Percentiles rank a stretch among this genome's conserved stretches.
These are phyloP conservation scores for Thinopyrum elongatum DNA, from an alignment of 176 grass and related monocot genomes.

Conservation along the genomic window DNA sequence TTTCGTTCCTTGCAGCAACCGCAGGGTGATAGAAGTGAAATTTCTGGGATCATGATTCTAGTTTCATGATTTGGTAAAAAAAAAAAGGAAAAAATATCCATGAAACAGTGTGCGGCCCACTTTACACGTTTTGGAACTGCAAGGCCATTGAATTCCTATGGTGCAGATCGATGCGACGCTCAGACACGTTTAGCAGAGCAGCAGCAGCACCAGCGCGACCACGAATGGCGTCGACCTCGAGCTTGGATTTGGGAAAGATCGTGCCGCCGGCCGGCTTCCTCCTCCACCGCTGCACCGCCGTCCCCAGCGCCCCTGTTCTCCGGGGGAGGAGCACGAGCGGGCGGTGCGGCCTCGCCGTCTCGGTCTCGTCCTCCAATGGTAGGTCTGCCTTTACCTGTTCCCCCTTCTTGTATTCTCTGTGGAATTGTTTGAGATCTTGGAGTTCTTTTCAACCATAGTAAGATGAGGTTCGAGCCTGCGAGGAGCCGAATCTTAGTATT, in stretches of 20 bases:
- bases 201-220: neutral
- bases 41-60: too few species aligned
- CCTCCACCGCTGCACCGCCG: neutral
- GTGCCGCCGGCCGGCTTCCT: neutral
- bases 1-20: too few species aligned
- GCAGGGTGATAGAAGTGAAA: too few species aligned
- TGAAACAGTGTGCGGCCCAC: neutral
- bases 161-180: slow-evolving; percentile 32
- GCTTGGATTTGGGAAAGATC: slow-evolving; percentile 20
- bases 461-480: neutral
- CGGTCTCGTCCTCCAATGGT: slow-evolving; percentile 38
- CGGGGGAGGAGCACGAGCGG: neutral
- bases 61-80: too few species aligned
- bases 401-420: neutral
- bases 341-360: slow-evolving; percentile 16
- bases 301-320: neutral
- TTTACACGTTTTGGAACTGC: neutral
- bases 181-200: slow-evolving; percentile 5
- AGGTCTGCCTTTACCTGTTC: slow-evolving; percentile 9
- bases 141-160: neutral
- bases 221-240: slow-evolving; percentile 28
- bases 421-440: neutral
- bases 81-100: too few species aligned
- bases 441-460: neutral
- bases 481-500: neutral